Base-by-base conservation (phyloP, 1,284 basidiomycete genomes). In the Sanghuangporus weigelae region DNA sequence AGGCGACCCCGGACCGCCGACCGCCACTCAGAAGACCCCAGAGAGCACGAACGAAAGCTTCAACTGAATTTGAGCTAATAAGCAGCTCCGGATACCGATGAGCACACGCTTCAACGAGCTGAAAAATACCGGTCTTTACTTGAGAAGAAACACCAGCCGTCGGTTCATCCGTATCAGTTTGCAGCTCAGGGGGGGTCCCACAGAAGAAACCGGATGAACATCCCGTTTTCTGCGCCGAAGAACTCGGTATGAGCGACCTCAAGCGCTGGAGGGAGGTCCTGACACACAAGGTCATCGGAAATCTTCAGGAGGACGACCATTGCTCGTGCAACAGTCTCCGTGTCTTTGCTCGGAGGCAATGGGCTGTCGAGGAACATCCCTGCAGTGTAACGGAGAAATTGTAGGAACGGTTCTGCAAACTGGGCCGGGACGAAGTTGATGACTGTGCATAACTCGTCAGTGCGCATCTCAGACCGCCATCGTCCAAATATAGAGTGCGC, bases 231-330 rank as follows among this genome's bases (percentile, higher is more conserved):
- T 19, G 85, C 79, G 1, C 81, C 86, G 74, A 96, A 96, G 73
- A 95, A 96, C 65, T 90, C 84, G 8, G 82, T 78, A 66, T 97
- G 86, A 50, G 89, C 81, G 72, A 98, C 96, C 73, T 99, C 96
- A 70, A 99, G 90, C 67, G n/a, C n/a, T n/a, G n/a, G n/a, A n/a
- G n/a, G n/a, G n/a, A n/a, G n/a, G 89, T 99, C 96, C 69, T 99
- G 97, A 68, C 92, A 93, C 1, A 92, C 94, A 64, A 99, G 85
- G 74, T 99, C 97, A 71, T 96, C 90, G 78, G 91, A 99, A 38
- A 98, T 84, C 58, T 96, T 93, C 16, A 93, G 81, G 5, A 97
- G 81, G 5, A 93, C 79, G 14, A 89, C 83, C 79, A 95, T 87
- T 0, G 84, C 83, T 69, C 92, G 89, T 0, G 90, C 87, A 16